These are phyloP conservation scores for Glonium stellatum DNA, from an alignment of 495 filamentous ascomycete species.

Conservation along the genomic window DNA sequence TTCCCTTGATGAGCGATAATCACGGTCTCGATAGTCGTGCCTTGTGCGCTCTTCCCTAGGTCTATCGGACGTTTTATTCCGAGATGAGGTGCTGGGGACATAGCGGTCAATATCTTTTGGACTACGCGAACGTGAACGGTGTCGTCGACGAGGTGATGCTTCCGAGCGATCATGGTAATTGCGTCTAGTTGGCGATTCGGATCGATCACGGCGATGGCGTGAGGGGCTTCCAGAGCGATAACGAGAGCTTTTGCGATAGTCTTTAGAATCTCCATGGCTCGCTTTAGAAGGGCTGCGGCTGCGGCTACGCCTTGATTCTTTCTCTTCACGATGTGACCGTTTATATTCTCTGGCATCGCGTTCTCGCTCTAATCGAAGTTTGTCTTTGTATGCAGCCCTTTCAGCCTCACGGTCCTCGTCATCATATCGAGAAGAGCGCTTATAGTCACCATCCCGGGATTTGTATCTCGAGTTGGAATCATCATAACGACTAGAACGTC, in stretches of 20 bases:
- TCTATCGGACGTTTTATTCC: conserved; percentile 1
- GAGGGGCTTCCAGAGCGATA: background rate
- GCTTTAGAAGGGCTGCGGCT: background rate
- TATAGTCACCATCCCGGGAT: conserved; percentile 13
- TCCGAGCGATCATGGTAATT: background rate
- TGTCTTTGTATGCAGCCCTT: background rate
- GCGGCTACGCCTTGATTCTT: background rate
- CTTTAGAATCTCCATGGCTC: background rate
- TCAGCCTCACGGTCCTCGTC: background rate
- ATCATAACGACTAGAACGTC: conserved; percentile 4
- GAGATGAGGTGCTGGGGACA: conserved; percentile 4
- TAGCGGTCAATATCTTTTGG: conserved; percentile 13
- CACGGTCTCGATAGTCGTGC: conserved; percentile 18
- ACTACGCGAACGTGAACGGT: conserved; percentile 7
- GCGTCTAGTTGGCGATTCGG: conserved; percentile 1
- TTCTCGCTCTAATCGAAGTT: conserved; percentile 5
- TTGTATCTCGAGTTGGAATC: conserved; percentile 12
- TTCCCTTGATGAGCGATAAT: conserved; percentile 4
- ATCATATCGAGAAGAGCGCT: conserved; percentile 3
- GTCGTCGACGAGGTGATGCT: background rate
- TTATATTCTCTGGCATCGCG: conserved; percentile 10
- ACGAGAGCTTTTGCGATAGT: background rate
- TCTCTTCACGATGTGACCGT: conserved; percentile 2
- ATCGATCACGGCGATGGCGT: conserved; percentile 1
- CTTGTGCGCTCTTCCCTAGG: conserved; percentile 2